Conservation (phyloP, 2,329 filamentous ascomycete genomes). For the Pestalotiopsis sp. region DNA sequence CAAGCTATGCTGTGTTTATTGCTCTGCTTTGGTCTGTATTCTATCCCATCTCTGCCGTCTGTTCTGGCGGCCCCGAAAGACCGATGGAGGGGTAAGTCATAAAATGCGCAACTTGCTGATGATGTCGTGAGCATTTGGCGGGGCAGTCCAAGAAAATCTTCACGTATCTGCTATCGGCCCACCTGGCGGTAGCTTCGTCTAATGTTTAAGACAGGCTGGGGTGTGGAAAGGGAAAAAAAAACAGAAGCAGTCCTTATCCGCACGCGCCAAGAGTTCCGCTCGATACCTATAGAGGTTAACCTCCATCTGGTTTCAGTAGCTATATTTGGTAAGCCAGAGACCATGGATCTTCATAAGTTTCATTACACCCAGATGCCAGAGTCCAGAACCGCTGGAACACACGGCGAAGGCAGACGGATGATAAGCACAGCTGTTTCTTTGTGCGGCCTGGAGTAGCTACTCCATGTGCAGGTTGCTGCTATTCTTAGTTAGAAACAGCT, state of each 20-base stretch:
- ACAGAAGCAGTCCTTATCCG: neutral
- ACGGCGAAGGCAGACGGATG: neutral
- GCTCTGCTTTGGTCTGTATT: neutral
- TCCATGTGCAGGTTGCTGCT: neutral
- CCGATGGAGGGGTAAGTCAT: neutral
- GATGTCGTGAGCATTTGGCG: slow-evolving; percentile 5
- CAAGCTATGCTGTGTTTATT: neutral
- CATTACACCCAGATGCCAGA: neutral
- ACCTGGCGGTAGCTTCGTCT: neutral
- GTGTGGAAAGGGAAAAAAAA: too few species aligned
- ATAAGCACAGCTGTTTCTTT: neutral
- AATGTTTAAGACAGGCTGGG: neutral
- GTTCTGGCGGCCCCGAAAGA: neutral
- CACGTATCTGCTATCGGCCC: neutral
- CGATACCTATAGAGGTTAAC: neutral
- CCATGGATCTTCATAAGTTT: neutral
- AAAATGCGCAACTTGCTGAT: neutral
- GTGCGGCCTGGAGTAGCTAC: neutral
- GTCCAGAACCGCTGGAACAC: neutral
- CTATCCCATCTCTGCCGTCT: neutral
- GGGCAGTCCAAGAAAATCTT: slow-evolving; percentile 9
- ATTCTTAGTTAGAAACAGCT: neutral
- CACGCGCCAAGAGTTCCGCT: neutral
- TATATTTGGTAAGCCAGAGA: neutral
- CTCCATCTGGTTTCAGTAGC: neutral